Percentiles rank a stretch among this genome's conserved stretches.
These are phyloP conservation scores for Cichorium intybus DNA, from an alignment of 140 eudicot genomes.

Conservation along the genomic window DNA sequence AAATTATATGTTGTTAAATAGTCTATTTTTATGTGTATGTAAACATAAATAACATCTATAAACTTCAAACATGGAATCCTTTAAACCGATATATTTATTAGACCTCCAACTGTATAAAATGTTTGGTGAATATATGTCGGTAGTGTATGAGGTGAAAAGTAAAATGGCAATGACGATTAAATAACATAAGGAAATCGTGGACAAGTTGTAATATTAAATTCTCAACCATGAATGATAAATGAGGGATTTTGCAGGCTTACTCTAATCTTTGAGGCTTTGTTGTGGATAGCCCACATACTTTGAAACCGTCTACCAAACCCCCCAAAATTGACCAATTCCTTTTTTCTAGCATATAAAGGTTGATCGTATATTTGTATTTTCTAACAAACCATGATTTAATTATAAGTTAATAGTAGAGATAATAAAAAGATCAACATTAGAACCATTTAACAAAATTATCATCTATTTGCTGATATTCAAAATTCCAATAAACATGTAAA, in stretches of 20 bases:
- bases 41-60: no score
- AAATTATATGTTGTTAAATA: no score
- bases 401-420: background rate
- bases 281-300: constrained; percentile 20
- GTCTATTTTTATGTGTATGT: no score
- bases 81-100: background rate
- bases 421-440: background rate
- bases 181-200: background rate
- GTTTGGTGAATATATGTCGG: background rate
- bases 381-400: background rate
- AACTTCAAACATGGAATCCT: no score
- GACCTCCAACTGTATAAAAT: background rate
- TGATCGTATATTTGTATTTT: background rate
- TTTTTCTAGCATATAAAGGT: background rate
- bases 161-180: background rate
- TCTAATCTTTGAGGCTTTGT: constrained; percentile 10
- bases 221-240: background rate
- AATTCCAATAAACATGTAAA: no score
- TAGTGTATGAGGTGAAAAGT: background rate
- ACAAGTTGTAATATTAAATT: constrained; percentile 4
- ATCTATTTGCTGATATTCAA: no score
- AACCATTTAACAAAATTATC: background rate
- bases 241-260: background rate
- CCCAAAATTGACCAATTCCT: constrained; percentile 2
- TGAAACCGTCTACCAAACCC: background rate